These are phyloP conservation scores for Antitrichia curtipendula DNA, from an alignment of 225 moss, liverwort and hornwort genomes.

Conservation along the genomic window DNA sequence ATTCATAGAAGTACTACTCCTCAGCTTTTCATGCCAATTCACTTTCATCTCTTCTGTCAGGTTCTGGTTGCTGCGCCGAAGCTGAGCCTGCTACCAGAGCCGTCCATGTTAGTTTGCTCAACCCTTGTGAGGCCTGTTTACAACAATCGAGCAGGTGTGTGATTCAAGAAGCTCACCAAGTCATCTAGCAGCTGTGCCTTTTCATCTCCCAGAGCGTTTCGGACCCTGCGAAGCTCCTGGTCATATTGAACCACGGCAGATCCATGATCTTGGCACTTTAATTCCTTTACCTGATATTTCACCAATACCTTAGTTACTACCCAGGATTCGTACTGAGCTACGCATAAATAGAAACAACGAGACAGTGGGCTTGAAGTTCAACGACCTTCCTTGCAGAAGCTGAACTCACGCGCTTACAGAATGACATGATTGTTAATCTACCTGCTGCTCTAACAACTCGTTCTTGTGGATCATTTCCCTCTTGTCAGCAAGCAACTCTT, in stretches of 20 bases:
- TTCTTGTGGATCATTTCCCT: slow-evolving; percentile 24
- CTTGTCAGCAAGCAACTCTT: slow-evolving; percentile 31
- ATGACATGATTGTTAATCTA: background rate
- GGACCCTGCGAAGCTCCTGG: slow-evolving; percentile 52
- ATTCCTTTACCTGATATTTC: slow-evolving; percentile 25
- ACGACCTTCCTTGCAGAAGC: background rate
- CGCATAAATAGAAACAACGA: background rate
- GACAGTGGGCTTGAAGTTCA: background rate
- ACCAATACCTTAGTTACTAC: background rate
- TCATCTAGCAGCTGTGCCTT: slow-evolving; percentile 51
- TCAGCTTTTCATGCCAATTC: background rate
- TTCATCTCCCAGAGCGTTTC: slow-evolving; percentile 46
- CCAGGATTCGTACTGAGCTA: background rate
- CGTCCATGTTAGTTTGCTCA: background rate
- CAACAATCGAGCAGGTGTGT: background rate
- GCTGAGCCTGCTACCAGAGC: slow-evolving; percentile 12
- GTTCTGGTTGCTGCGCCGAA: slow-evolving; percentile 20
- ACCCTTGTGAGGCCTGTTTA: background rate
- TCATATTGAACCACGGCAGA: slow-evolving; percentile 28
- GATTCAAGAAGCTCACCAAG: slow-evolving; percentile 24
- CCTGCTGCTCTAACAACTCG: slow-evolving; percentile 46
- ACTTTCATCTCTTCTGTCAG: background rate
- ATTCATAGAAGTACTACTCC: background rate
- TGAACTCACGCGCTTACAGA: background rate
- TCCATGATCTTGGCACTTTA: slow-evolving; percentile 24